Evolutionary conservation across 1,284 basidiomycete species (phyloP), one percentile per base, ranked within the genome.

Genomic region (Ustilago shanxiensis): DNA sequence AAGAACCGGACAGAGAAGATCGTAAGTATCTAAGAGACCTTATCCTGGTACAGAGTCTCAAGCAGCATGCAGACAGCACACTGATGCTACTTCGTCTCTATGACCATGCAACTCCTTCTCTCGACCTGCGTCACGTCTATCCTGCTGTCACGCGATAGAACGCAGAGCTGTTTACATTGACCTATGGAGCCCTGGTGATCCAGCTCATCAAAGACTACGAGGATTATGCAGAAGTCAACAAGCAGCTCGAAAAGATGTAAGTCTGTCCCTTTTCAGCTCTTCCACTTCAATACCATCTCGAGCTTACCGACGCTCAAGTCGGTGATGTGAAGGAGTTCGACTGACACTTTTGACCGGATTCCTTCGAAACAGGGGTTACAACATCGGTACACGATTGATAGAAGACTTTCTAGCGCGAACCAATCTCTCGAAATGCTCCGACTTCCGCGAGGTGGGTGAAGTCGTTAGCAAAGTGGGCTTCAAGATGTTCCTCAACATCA

Each of bases 151-250:
- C 50, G 5, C 14, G 4, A 10, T 53, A 83, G 79, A 99, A 97
- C 86, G 94, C 95, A 81, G 97, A 99, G 87, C 90, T 99, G 22
- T 99, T 99, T 87, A 93, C 95, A 3, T 88, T 99, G 71, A 99
- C 96, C 26, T 99, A 99, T 82, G 97, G 97, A 58, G 95, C 95
- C 18, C 90, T 99, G 53, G 97, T 99, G 56, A 95, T 98, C 39
- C 97, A 99, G 88, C 90, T 99, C 72, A 95, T 99, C 80, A 96
- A 98, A 86, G 97, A 99, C 87, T 99, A 98, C 84, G 96, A 99
- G 85, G 95, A 99, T 88, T 99, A 98, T 82, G 89, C 89, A 16
- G 94, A 96, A 86, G 90, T 90, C 62, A 91, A 91, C 87, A 88
- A 88, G 79, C 90, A 90, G 81, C 87, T 91, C 14, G 90, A 90